Base-by-base conservation (phyloP, 1,284 basidiomycete genomes). In the Coriolopsis trogii region DNA sequence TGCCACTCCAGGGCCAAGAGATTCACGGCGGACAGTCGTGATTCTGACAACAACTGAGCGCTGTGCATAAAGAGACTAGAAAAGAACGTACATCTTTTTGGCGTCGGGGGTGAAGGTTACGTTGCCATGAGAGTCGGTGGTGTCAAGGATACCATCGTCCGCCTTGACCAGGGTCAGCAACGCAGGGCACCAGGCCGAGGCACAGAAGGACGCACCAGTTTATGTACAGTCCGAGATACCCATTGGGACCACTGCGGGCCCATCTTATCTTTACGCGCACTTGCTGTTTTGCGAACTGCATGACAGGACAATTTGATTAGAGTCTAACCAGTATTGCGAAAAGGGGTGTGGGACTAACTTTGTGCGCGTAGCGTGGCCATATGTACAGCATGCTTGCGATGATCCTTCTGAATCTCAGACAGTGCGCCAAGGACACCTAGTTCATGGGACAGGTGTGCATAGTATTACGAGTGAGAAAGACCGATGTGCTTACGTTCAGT, bases 221-320 rank as follows among this genome's bases (percentile, higher is more conserved):
- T 74, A 20, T 74, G 67, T 6, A 81, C 67, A n/a, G 78, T 72
- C 52, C 73, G 75, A n/a, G 66, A 61, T 16, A 82, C 74, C 72
- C 74, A 79, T 21, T 64, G 72, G n/a, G 70, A 64, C 79, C 79
- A 81, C 38, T 75, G 68, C 3, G 76, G 76, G 4, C 79, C 79
- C 15, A 81, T 67, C 46, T 69, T 74, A 44, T 79, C 79, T 46
- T 74, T 69, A 37, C 70, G 72, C n/a, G 66, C 67, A 29, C 73
- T 61, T 2, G 79, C 79, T 46, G 67, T 75, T 61, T 74, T 81
- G 51, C 71, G 74, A 13, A 81, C 79, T 81, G 34, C n/a, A 34
- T 42, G 18, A 26, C 8, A 2, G 18, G 18, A 33, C n/a, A n/a
- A n/a, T n/a, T n/a, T 33, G 33, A 31, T 38, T 18, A 25, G 38